Base-by-base conservation (phyloP, 2,329 filamentous ascomycete genomes). In the Massarina eburnea region DNA sequence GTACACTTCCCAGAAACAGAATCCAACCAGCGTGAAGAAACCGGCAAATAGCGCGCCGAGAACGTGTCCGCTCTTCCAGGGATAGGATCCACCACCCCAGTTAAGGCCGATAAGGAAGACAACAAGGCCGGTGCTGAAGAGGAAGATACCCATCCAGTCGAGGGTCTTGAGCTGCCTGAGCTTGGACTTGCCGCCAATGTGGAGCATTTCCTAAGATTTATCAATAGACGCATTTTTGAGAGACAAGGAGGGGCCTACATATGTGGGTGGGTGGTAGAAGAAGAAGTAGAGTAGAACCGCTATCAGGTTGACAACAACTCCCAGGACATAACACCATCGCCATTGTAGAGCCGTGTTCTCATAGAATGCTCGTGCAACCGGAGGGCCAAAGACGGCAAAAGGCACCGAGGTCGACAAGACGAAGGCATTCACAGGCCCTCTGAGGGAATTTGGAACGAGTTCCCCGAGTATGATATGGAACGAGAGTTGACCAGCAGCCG, bases 101-200 rank as follows among this genome's bases (percentile, higher is more conserved):
- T 72, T 74, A 43, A 78, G 63, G 4, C 75, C 75, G 50, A 78
- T 72, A 8, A 78, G 61, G 43, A 78, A 71, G 0, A 77, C 60
- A 4, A 71, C 72, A 2, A 76, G 70, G 3, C 75, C 74, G 4
- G 68, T 68, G 8, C 71, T 73, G 64, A 72, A 78, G 30, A 78
- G 64, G 52, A 75, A 67, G 29, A 75, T 71, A 3, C 76, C 76
- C 27, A 74, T 39, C 55, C 74, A 77, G 53, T 77, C 79, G 10
- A 80, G 66, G 12, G 57, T 58, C 43, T 61, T 65, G 36, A 67
- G 52, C 35, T 66, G 67, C 22, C 56, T 67, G 24, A 71, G 43
- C 37, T 66, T 70, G 14, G 59, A 64, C 42, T 66, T 66, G 26
- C 63, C 63, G 18, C 62, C 61, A 3, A 63, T 51, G 52, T 65